Evolutionary conservation across 305 asterid species (phyloP).

Genomic region (Fraxinus velutina): DNA sequence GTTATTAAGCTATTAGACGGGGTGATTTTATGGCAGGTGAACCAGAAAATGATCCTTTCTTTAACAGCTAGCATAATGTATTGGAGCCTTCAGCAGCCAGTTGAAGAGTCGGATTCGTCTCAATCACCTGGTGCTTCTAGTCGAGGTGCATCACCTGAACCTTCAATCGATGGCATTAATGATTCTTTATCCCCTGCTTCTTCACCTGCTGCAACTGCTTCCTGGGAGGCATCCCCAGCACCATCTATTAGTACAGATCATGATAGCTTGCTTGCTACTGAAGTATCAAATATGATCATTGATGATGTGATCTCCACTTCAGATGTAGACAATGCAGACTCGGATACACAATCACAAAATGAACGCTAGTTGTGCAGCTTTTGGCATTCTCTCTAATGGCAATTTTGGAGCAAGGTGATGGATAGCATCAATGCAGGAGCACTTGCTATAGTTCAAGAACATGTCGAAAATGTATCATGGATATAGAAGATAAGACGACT

Average conservation of each 20-base stretch:
- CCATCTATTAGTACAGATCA: constrained; percentile 58
- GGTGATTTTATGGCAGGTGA: constrained; percentile 54
- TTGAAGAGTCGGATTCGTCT: constrained; percentile 50
- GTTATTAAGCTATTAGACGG: neutral
- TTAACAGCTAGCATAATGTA: constrained; percentile 88
- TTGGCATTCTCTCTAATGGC: neutral
- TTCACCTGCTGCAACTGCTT: constrained; percentile 26
- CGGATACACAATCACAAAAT: constrained; percentile 28
- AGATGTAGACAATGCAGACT: constrained; percentile 34
- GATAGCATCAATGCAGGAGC: neutral
- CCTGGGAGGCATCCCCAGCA: constrained; percentile 35
- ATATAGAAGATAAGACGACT: neutral
- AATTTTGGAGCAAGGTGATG: neutral
- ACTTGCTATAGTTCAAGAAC: neutral
- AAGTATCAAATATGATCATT: constrained; percentile 41
- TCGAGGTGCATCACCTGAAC: constrained; percentile 50
- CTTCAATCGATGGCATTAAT: constrained; percentile 28
- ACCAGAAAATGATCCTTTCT: constrained; percentile 94
- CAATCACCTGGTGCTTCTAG: constrained; percentile 40
- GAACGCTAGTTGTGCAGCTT: neutral
- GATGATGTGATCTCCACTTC: constrained; percentile 36
- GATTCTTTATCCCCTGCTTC: neutral
- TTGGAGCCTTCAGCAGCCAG: constrained; percentile 88
- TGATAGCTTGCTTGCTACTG: constrained; percentile 41
- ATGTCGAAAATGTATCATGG: neutral